Conservation (phyloP, 2,329 filamentous ascomycete genomes). For the Lasiodiplodia sp. region DNA sequence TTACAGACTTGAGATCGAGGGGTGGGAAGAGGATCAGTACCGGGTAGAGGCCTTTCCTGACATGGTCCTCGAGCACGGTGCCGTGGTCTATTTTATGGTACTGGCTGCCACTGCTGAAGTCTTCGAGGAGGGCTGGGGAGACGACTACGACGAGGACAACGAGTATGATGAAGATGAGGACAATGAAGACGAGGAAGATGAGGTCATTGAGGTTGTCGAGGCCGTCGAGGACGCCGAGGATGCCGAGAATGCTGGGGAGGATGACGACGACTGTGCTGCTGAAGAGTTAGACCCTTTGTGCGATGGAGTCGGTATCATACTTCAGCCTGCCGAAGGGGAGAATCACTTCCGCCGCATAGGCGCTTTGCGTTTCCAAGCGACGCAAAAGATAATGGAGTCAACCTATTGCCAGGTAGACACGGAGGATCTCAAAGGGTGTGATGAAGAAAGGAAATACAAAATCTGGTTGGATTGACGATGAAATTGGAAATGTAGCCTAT, state of each 20-base stretch:
- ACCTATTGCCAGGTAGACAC: background rate
- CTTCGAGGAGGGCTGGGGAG: background rate
- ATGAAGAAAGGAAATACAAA: background rate
- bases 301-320: background rate
- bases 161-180: background rate
- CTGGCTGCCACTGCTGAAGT: background rate
- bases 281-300: background rate
- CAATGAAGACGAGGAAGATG: background rate
- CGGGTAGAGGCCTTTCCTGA: background rate
- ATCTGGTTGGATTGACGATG: background rate
- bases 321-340: background rate
- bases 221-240: background rate
- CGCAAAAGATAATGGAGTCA: background rate
- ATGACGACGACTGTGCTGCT: background rate
- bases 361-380: background rate
- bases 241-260: background rate
- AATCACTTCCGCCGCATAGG: background rate
- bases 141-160: background rate
- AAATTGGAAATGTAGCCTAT: background rate
- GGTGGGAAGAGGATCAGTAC: background rate
- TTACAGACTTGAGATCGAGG: background rate
- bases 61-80: background rate
- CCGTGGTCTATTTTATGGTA: background rate
- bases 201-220: background rate
- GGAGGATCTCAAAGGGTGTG: background rate